Evolutionary conservation across 2,329 filamentous ascomycete species (phyloP).

Genomic region (Claviceps maximensis): DNA sequence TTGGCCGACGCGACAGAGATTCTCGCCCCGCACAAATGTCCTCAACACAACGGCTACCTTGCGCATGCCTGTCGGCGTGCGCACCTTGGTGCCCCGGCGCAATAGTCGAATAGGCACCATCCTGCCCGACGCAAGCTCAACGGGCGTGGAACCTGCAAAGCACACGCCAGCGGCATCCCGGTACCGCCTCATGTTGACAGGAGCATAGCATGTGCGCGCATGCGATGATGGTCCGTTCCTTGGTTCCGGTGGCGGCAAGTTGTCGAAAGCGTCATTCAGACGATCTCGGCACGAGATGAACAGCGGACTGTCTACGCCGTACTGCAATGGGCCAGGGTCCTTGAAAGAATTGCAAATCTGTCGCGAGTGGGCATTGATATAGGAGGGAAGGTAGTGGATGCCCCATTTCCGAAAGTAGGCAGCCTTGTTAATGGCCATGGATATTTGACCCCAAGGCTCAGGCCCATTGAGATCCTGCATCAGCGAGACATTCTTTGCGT

Average conservation of each 20-base stretch:
- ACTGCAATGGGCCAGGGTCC: slow-evolving; percentile 43
- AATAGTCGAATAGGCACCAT: slow-evolving; percentile 29
- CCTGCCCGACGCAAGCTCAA: slow-evolving; percentile 30
- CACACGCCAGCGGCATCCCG: slow-evolving; percentile 31
- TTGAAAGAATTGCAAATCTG: slow-evolving; percentile 52
- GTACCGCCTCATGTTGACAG: slow-evolving; percentile 29
- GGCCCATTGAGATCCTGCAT: slow-evolving; percentile 33
- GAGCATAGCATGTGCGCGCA: slow-evolving; percentile 14
- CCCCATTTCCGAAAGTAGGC: slow-evolving; percentile 39
- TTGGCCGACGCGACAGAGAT: slow-evolving; percentile 31
- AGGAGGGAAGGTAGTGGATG: slow-evolving; percentile 41
- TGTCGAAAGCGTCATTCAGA: slow-evolving; percentile 37
- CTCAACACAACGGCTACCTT: slow-evolving; percentile 37
- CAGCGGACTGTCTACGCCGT: slow-evolving; percentile 35
- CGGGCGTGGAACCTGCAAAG: slow-evolving; percentile 36
- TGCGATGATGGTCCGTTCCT: neutral
- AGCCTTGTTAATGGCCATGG: slow-evolving; percentile 27
- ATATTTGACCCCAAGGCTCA: slow-evolving; percentile 34
- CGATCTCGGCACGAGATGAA: slow-evolving; percentile 36
- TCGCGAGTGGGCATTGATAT: slow-evolving; percentile 40
- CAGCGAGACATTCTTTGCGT: slow-evolving; percentile 31
- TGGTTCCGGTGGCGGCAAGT: slow-evolving; percentile 25
- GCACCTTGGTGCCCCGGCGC: slow-evolving; percentile 31
- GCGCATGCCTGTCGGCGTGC: slow-evolving; percentile 36
- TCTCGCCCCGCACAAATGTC: slow-evolving; percentile 27